phyloP scores from a whole-genome alignment of 1,284 basidiomycete genomes.

The Apiotrichum sp. region DNA sequence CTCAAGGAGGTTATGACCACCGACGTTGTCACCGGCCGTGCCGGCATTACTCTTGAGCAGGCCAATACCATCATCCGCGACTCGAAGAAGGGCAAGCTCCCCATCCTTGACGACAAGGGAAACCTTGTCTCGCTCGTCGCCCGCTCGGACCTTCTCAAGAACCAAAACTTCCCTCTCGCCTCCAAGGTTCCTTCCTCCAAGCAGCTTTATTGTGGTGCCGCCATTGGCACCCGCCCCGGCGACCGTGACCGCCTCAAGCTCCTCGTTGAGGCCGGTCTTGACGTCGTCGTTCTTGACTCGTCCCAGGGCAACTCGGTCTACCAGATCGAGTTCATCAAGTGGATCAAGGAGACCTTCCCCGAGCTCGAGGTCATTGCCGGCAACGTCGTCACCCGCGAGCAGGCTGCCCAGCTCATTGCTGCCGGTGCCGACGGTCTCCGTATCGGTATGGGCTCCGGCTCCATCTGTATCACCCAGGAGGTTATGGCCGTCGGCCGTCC shows the following conservation, averaged over 20 bases:
- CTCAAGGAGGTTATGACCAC: constrained; percentile 89
- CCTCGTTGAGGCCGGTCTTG: constrained; percentile 89
- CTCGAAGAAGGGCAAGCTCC: constrained; percentile 97
- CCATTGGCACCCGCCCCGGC: constrained; percentile 84
- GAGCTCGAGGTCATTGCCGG: constrained; percentile 89
- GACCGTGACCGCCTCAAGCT: constrained; percentile 80
- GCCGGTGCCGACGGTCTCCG: constrained; percentile 92
- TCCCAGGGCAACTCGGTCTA: constrained; percentile 93
- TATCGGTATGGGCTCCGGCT: constrained; percentile 96
- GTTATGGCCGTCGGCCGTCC: constrained; percentile 99
- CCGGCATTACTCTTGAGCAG: constrained; percentile 82
- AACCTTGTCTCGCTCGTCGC: constrained; percentile 80
- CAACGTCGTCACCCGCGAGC: constrained; percentile 96
- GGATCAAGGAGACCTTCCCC: constrained; percentile 84
- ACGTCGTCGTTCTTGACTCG: constrained; percentile 92
- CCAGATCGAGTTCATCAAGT: constrained; percentile 91
- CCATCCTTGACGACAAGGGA: constrained; percentile 71
- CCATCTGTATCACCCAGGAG: constrained; percentile 99
- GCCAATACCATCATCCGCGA: constrained; percentile 93
- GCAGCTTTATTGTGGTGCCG: constrained; percentile 96
- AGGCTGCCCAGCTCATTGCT: constrained; percentile 87
- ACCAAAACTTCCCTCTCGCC: constrained; percentile 93
- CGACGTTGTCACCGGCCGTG: constrained; percentile 69
- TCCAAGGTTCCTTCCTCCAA: constrained; percentile 88
- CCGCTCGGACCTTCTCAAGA: constrained; percentile 95